These are phyloP conservation scores for Claviceps monticola DNA, from an alignment of 2,329 filamentous ascomycete species.

Conservation along the genomic window DNA sequence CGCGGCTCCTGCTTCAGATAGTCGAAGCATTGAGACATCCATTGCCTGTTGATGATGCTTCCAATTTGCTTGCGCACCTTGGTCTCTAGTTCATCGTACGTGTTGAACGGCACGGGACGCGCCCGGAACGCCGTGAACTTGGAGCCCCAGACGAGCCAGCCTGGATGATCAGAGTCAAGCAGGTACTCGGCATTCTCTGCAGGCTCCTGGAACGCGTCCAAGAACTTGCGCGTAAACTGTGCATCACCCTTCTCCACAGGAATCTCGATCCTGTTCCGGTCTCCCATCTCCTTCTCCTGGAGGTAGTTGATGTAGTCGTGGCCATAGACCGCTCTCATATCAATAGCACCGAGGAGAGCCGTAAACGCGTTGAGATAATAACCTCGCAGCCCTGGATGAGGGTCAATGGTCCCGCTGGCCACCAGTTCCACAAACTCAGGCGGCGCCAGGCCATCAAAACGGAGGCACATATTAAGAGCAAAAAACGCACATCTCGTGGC, in stretches of 20 bases:
- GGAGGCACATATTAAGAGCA: constrained; percentile 75
- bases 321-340: constrained; percentile 71
- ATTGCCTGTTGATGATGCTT: constrained; percentile 62
- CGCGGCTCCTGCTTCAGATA: constrained; percentile 95
- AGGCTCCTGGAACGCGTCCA: constrained; percentile 63
- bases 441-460: constrained; percentile 81
- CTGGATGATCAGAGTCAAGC: constrained; percentile 81
- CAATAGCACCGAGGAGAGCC: constrained; percentile 66
- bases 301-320: constrained; percentile 85
- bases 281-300: constrained; percentile 56
- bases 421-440: constrained; percentile 73
- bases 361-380: constrained; percentile 72
- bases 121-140: constrained; percentile 68
- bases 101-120: constrained; percentile 51
- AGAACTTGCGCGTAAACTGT: constrained; percentile 64
- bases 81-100: constrained; percentile 70
- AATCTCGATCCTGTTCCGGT: constrained; percentile 64
- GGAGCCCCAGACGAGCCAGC: constrained; percentile 93
- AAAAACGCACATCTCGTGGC: constrained; percentile 82
- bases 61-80: constrained; percentile 68
- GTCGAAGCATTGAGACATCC: constrained; percentile 78
- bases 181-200: constrained; percentile 62
- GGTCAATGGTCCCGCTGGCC: constrained; percentile 70
- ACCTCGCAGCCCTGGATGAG: constrained; percentile 71
- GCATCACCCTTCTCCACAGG: constrained; percentile 60